Base-by-base conservation (phyloP, 495 filamentous ascomycete genomes). In the Penicillium ochrochloron region DNA sequence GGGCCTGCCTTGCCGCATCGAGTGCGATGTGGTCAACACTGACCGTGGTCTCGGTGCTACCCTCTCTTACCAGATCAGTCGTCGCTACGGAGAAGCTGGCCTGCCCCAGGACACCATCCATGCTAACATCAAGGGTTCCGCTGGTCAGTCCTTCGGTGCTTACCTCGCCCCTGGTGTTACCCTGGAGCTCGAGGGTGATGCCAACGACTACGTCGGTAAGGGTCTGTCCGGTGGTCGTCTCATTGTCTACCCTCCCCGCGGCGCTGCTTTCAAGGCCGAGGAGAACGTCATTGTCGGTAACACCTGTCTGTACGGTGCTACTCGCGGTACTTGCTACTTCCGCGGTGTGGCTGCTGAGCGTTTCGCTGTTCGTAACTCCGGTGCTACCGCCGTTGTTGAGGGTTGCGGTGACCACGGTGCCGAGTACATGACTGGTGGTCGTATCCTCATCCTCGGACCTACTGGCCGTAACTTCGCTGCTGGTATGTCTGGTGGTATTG, bases 401-500 rank as follows among this genome's bases (percentile, higher is more conserved):
- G 95, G 96, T 78, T 88, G 97, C 59, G 95, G 95, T 83, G 95
- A 99, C 75, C 95, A 99, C 74, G 93, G 94, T 53, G 98, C 94
- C 74, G 95, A 99, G 82, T 99, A 99, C 85, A 99, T 99, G 95
- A 99, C 95, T 63, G 95, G 95, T 72, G 95, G 95, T 72, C 92
- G 96, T 74, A 87, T 98, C 41, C 81, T 99, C 62, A 83, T 96
- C 64, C 84, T 99, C 51, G 95, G 95, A 62, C 87, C 89, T 70
- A 97, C 92, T 70, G 95, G 95, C n/a, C 95, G 95, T 66, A 99
- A 99, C 84, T 99, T 99, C 71, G 95, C 96, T 71, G 95, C 95
- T 62, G 95, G 95, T 82, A 99, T 99, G 95, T 98, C 94, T 70
- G 95, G 95, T 70, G 95, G 95, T 81, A 98, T 99, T 79, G 94